Evolutionary conservation across 2,329 filamentous ascomycete species (phyloP).

Genomic region (Ampelomyces quisqualis): DNA sequence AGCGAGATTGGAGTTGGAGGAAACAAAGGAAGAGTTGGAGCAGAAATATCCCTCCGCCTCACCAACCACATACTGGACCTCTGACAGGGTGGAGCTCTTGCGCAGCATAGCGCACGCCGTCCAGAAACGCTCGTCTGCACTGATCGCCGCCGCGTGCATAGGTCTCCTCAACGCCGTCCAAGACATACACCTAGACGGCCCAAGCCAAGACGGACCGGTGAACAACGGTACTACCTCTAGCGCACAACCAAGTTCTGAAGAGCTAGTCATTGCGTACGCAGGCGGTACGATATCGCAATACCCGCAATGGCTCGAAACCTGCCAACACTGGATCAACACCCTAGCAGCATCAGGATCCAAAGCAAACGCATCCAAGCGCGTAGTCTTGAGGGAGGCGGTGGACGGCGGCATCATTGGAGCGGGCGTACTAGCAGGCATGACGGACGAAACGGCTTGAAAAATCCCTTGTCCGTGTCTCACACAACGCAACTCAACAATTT

Average conservation of each 20-base stretch:
- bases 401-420: constrained; percentile 59
- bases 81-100: constrained; percentile 59
- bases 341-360: constrained; percentile 49
- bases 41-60: constrained; percentile 56
- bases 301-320: constrained; percentile 69
- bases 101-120: constrained; percentile 69
- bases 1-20: constrained; percentile 43
- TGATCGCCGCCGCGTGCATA: constrained; percentile 71
- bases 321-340: constrained; percentile 66
- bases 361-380: constrained; percentile 45
- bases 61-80: constrained; percentile 57
- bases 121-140: constrained; percentile 69
- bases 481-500: background rate
- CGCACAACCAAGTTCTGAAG: constrained; percentile 46
- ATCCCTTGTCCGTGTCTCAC: constrained; percentile 1
- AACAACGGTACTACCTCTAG: constrained; percentile 17
- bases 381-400: constrained; percentile 54
- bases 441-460: constrained; percentile 27
- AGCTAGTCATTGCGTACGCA: constrained; percentile 75
- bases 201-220: too few relatives aligned
- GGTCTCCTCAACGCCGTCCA: constrained; percentile 68
- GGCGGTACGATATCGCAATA: constrained; percentile 80
- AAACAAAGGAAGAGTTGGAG: constrained; percentile 48
- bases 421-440: constrained; percentile 55
- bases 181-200: constrained; percentile 60